Percentiles rank a stretch among this genome's conserved stretches.
Evolutionary conservation across 345 rosid species (phyloP).

Genomic region (Noccaea bulbosa): DNA sequence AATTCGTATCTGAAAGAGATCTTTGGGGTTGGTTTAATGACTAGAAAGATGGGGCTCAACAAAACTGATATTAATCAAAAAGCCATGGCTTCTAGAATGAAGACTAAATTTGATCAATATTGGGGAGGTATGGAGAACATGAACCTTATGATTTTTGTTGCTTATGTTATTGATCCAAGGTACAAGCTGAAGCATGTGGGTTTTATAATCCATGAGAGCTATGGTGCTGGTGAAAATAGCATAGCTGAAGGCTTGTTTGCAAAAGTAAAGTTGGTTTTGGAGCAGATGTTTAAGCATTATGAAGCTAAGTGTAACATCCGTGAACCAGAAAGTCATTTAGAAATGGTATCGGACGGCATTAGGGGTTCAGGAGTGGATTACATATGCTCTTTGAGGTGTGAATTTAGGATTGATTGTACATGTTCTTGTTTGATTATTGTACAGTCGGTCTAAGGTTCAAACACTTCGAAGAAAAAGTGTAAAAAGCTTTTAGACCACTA

Average conservation of each 20-base stretch:
- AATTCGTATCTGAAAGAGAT: slow-evolving; percentile 4
- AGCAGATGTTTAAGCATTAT: not conserved
- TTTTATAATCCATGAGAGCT: not conserved
- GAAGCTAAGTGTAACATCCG: too few relatives aligned
- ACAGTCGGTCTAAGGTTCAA: too few relatives aligned
- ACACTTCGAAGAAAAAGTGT: too few relatives aligned
- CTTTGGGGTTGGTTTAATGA: slow-evolving; percentile 12
- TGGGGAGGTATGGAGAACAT: not conserved
- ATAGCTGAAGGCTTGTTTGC: not conserved
- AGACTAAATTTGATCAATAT: slow-evolving; percentile 1
- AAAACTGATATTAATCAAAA: not conserved
- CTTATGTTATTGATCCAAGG: not conserved
- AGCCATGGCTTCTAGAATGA: not conserved
- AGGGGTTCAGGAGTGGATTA: too few relatives aligned
- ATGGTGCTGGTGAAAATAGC: not conserved
- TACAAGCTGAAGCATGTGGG: slow-evolving; percentile 9
- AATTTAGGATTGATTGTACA: too few relatives aligned
- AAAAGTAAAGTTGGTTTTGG: not conserved
- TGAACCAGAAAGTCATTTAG: too few relatives aligned
- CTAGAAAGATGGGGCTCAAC: not conserved
- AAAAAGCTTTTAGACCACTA: too few relatives aligned
- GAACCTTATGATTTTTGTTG: not conserved
- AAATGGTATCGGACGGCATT: too few relatives aligned
- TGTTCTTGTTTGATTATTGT: too few relatives aligned
- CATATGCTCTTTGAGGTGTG: too few relatives aligned